Percentiles rank a stretch among this genome's conserved stretches.
Conservation (phyloP, 495 filamentous ascomycete species). For the Talaromyces liani region DNA sequence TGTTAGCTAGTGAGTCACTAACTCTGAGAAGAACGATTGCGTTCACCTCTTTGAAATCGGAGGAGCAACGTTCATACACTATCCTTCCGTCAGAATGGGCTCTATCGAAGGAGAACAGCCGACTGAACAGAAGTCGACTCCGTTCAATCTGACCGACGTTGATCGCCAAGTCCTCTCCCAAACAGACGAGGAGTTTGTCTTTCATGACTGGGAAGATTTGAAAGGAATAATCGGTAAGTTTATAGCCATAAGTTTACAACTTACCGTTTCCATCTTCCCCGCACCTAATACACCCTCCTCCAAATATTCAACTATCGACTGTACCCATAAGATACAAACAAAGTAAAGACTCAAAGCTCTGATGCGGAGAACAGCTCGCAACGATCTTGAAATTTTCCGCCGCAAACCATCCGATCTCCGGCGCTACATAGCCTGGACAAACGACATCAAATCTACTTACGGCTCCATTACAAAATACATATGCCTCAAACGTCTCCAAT, state of each 20-base stretch:
- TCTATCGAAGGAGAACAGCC: background rate
- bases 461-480: conserved; percentile 74
- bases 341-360: background rate
- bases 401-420: conserved; percentile 76
- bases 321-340: background rate
- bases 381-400: conserved; percentile 69
- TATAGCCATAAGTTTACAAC: background rate
- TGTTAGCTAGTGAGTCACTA: background rate
- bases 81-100: background rate
- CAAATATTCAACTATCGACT: conserved; percentile 8
- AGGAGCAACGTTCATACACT: background rate
- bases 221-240: conserved; percentile 56
- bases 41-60: background rate
- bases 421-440: conserved; percentile 76
- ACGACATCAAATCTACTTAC: conserved; percentile 60
- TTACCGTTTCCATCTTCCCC: background rate
- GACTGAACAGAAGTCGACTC: conserved; percentile 17
- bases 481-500: conserved; percentile 62
- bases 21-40: background rate
- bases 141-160: conserved; percentile 58
- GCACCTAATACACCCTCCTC: background rate
- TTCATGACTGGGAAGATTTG: conserved; percentile 64
- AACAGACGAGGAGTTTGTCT: conserved; percentile 61
- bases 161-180: conserved; percentile 60
- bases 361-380: conserved; percentile 40